Conservation (phyloP, 805 yeast genomes). For the Lipomyces kockii region DNA sequence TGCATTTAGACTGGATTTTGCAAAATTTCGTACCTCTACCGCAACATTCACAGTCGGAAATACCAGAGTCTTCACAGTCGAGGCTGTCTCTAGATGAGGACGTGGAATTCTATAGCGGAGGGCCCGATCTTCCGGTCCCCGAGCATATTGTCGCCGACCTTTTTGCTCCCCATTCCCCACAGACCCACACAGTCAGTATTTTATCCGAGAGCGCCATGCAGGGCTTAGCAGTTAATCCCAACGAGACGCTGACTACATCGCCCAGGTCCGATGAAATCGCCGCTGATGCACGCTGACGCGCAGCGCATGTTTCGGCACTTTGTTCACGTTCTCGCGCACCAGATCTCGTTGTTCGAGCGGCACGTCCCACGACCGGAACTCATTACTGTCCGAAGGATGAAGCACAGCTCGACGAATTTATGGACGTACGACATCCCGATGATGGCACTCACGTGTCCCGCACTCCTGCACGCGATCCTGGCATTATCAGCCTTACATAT, state of each 20-base stretch:
- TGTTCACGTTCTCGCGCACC: constrained; percentile 27
- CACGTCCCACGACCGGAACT: constrained; percentile 20
- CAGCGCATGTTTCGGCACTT: constrained; percentile 25
- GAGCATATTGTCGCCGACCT: constrained; percentile 18
- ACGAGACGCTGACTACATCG: constrained; percentile 9
- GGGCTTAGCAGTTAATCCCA: background rate
- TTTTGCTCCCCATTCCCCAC: constrained; percentile 15
- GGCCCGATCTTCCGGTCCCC: constrained; percentile 17
- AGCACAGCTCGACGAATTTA: constrained; percentile 16
- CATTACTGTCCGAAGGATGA: background rate
- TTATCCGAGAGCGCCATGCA: background rate
- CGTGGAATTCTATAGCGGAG: constrained; percentile 16
- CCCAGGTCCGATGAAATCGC: constrained; percentile 22
- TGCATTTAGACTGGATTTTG: background rate
- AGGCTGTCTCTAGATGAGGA: constrained; percentile 2
- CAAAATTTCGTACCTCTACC: background rate
- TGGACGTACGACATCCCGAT: constrained; percentile 32
- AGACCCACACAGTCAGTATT: background rate
- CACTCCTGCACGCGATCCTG: constrained; percentile 27
- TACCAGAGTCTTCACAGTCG: background rate
- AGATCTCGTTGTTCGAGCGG: constrained; percentile 25
- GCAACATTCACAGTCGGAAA: background rate
- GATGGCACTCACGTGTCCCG: constrained; percentile 24
- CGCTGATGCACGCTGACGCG: constrained; percentile 24
- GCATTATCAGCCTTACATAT: constrained; percentile 29